A percentile compares a stretch with the other conserved stretches of the same genome.
Conservation (phyloP, 192 early-diverging fungal genomes). For the Powellomyces hirtus region DNA sequence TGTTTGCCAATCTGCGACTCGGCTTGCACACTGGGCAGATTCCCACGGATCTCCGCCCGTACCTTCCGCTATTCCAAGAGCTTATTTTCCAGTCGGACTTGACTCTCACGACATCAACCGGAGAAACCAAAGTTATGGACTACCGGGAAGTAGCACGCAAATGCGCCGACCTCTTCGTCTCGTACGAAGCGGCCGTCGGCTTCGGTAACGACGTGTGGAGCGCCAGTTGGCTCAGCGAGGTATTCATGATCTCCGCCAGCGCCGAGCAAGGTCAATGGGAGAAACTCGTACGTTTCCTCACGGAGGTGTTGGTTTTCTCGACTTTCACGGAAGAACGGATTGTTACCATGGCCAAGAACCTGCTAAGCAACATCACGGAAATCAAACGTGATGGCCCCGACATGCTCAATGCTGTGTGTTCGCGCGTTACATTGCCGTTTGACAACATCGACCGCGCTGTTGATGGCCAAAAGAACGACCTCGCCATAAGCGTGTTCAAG, state of each 20-base stretch:
- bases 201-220: conserved; percentile 48
- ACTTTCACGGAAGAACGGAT: conserved; percentile 70
- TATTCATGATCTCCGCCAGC: conserved; percentile 39
- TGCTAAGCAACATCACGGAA: conserved; percentile 62
- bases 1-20: conserved; percentile 60
- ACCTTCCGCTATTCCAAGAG: conserved; percentile 74
- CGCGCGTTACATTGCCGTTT: conserved; percentile 17
- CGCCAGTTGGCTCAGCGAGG: conserved; percentile 43
- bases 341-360: conserved; percentile 65
- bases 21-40: conserved; percentile 52
- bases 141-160: conserved; percentile 37
- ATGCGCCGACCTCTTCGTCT: conserved; percentile 57
- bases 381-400: conserved; percentile 63
- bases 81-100: conserved; percentile 58
- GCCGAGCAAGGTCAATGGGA: conserved; percentile 25
- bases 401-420: conserved; percentile 50
- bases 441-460: not conserved
- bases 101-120: not conserved
- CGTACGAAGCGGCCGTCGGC: conserved; percentile 49
- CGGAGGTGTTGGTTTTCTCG: conserved; percentile 57
- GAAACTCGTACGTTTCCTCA: conserved; percentile 40
- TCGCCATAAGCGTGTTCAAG: conserved; percentile 62
- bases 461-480: conserved; percentile 47
- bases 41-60: conserved; percentile 61
- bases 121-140: conserved; percentile 17